Evolutionary conservation across 2,329 filamentous ascomycete species (phyloP).

Genomic region (Phaeosphaeriaceae sp.): DNA sequence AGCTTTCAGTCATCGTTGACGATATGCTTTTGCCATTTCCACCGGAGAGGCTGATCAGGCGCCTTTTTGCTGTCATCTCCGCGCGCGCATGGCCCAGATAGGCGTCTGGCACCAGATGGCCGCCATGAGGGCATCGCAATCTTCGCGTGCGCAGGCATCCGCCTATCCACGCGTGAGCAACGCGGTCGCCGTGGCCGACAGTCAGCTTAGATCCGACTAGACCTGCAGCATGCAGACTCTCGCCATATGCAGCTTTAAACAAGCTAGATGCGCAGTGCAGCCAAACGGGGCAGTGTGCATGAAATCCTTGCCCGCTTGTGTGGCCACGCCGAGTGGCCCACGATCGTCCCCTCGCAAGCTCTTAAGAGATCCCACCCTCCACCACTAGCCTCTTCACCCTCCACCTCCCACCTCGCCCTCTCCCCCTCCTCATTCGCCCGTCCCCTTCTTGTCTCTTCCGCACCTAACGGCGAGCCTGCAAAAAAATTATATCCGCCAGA

Average conservation of each 20-base stretch:
- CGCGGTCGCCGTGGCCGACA: constrained; percentile 38
- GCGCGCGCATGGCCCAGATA: constrained; percentile 34
- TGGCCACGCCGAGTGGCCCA: constrained; percentile 45
- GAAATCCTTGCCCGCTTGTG: constrained; percentile 42
- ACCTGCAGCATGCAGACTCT: constrained; percentile 43
- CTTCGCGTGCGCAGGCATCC: constrained; percentile 28
- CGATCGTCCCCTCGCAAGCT: constrained; percentile 43
- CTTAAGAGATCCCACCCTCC: constrained; percentile 49
- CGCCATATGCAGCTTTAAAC: constrained; percentile 47
- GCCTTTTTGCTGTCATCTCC: constrained; percentile 44
- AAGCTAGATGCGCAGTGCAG: constrained; percentile 47
- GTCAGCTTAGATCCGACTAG: constrained; percentile 49
- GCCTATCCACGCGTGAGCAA: constrained; percentile 45
- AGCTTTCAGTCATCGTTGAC: constrained; percentile 18
- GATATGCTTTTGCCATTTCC: constrained; percentile 37
- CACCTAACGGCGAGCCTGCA: constrained; percentile 44
- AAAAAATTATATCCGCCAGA: constrained; percentile 45
- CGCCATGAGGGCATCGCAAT: constrained; percentile 44
- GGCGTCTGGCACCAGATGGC: constrained; percentile 21
- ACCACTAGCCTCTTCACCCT: constrained; percentile 49
- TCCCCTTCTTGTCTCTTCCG: constrained; percentile 46
- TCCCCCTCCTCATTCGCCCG: constrained; percentile 50
- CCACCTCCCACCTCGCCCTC: constrained; percentile 53
- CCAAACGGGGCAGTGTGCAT: constrained; percentile 50
- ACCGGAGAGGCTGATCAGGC: constrained; percentile 33